Percentiles rank a stretch among this genome's conserved stretches.
Evolutionary conservation across 208 protist genomes (phyloP).

Genomic region (Trichomonas gallinae): DNA sequence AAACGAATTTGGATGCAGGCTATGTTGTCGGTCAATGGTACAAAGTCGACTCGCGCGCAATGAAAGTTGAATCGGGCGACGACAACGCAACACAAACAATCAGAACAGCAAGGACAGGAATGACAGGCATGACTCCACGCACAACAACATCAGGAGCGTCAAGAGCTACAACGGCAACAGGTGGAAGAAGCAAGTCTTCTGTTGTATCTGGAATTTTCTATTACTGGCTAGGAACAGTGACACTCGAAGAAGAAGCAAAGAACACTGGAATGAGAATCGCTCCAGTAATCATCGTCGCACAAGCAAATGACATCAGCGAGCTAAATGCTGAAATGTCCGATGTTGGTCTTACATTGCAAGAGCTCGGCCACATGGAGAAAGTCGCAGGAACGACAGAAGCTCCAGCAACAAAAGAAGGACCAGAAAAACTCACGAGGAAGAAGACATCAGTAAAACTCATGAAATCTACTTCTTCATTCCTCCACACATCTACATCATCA

Average conservation of each 20-base stretch:
- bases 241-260: too few species aligned
- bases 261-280: neutral
- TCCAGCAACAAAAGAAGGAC: neutral
- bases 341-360: neutral
- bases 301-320: neutral
- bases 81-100: neutral
- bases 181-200: neutral
- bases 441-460: neutral
- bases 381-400: neutral
- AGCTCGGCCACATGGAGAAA: neutral
- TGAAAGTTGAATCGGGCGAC: neutral
- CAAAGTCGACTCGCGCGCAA: neutral
- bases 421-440: neutral
- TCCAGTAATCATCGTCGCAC: neutral
- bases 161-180: neutral
- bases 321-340: neutral
- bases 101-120: neutral
- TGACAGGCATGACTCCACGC: neutral
- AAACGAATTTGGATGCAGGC: neutral
- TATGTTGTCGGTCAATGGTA: neutral
- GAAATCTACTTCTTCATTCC: neutral
- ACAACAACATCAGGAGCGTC: neutral
- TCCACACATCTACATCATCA: neutral
- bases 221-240: neutral
- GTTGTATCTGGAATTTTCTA: neutral